Base-by-base conservation (phyloP, 164 flowering plant genomes). In the Aristolochia californica region DNA sequence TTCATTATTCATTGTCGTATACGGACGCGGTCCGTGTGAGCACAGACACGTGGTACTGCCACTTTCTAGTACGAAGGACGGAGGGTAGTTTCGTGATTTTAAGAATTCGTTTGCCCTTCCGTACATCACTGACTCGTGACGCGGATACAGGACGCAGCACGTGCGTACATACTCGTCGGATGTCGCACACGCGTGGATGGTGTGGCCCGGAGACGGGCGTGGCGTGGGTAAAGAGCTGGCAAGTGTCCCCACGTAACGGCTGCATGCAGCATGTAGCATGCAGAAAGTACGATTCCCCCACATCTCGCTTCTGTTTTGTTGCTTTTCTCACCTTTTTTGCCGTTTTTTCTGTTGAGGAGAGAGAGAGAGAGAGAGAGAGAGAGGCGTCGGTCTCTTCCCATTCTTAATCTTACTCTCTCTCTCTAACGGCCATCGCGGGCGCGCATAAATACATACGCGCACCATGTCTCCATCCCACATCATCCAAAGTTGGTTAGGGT, bases 251-350 rank as follows among this genome's bases (percentile, higher is more conserved):
- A 53, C 30, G 60, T 48, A 68, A 67, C 70, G 65, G 69, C 54
- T 59, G 61, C 65, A 34, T 34, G 40, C 40, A 2, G 40, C 40
- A 34, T 34, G 40, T 12, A 2, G 40, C 40, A 52, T 53, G 45
- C 43, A 24, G 50, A 66, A 73, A 73, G 69, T 63, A 61, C 66
- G 74, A 67, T 67, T 65, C 65, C 58, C n/a, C 67, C 51, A 57
- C 47, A 27, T 62, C 69, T 55, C 62, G 21, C 56, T 54, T 54
- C 28, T 20, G n/a, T 57, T 60, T 60, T 60, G 25, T 51, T 59
- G 27, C 34, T 55, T 55, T 55, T 17, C 9, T 22, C n/a, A 24
- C 18, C 43, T 50, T 43, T 34, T 34, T 34, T 34, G 13, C n/a
- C 45, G 48, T 52, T 67, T 43, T 56, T 52, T 28, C 54, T 48